A percentile compares a stretch with the other conserved stretches of the same genome.
Evolutionary conservation across 1,139 yeast genomes (phyloP).

Genomic region (Blastobotrys ciferrii): DNA sequence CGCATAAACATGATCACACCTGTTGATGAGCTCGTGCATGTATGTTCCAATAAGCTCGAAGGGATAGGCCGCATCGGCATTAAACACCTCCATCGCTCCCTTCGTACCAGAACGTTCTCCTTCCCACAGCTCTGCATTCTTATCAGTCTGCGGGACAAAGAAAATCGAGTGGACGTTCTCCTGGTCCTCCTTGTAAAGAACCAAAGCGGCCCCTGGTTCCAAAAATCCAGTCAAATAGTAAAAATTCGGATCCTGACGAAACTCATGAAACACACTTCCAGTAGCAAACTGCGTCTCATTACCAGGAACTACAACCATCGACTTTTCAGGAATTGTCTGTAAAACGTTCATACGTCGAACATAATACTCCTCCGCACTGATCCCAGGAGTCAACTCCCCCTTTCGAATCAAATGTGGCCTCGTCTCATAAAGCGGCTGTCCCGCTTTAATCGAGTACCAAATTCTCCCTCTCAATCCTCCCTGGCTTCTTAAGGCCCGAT

Average conservation of each 20-base stretch:
- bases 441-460: conserved; percentile 43
- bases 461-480: not conserved
- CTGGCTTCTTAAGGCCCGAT: not conserved
- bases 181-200: conserved; percentile 60
- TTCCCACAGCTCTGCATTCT: conserved; percentile 84
- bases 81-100: conserved; percentile 79
- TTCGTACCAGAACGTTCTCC: conserved; percentile 86
- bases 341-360: conserved; percentile 63
- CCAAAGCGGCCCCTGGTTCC: conserved; percentile 81
- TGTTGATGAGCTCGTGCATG: conserved; percentile 25
- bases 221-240: conserved; percentile 89
- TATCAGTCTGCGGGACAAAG: conserved; percentile 84
- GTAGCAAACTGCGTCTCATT: conserved; percentile 72
- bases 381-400: conserved; percentile 88
- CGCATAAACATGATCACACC: conserved; percentile 29
- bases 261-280: conserved; percentile 86
- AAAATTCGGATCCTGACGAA: conserved; percentile 88
- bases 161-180: conserved; percentile 53
- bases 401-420: conserved; percentile 69
- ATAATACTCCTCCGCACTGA: conserved; percentile 77
- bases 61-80: conserved; percentile 74
- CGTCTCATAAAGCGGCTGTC: conserved; percentile 87
- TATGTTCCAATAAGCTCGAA: conserved; percentile 36
- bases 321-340: conserved; percentile 55
- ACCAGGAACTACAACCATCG: conserved; percentile 76